Evolutionary conservation across 1,139 yeast genomes (phyloP), one percentile per base, ranked within the genome.

Genomic region (Trichomonascaceae sp.): DNA sequence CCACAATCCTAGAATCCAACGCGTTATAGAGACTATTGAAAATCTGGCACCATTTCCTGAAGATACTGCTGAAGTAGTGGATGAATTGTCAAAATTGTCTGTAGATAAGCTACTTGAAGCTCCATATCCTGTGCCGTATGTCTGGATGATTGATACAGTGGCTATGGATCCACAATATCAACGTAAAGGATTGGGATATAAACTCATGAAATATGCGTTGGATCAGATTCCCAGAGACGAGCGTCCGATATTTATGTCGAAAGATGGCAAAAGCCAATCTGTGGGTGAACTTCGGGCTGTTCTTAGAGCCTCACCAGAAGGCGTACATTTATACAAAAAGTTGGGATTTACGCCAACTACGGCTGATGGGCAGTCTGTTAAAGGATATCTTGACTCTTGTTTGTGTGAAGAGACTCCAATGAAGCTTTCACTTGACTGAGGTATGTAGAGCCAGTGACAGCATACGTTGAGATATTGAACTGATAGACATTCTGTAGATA

Each of bases 221-320:
- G 50, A 48, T n/a, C 24, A 48, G 36, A 41, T 48, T 22, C 45
- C 50, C n/a, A 38, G 41, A 15, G 50, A 48, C 12, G 24, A 17
- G 15, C n/a, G 13, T 6, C 50, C 50, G 1, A 32, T 39, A 19
- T 48, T 48, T 32, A 30, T 22, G 13, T 48, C 50, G 19, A 22
- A 39, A n/a, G 50, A 48, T 39, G 50, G 50, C 13, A 39, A n/a
- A 3, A 19, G 13, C 2, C 15, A 39, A n/a, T 48, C 50, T 3
- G 43, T 44, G 2, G 50, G 50, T 12, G 36, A 48, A 17, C 18
- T 48, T n/a, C 44, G 50, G 9, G 18, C 43, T 2, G 7, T 39
- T 17, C 20, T 48, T 10, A 22, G 22, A 22, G 36, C 45, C 2
- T 3, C 50, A 1, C 20, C 10, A 12, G 50, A 15, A 7, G 50